Base-by-base conservation (phyloP, 2,329 filamentous ascomycete genomes). In the Bipolaris oryzae region DNA sequence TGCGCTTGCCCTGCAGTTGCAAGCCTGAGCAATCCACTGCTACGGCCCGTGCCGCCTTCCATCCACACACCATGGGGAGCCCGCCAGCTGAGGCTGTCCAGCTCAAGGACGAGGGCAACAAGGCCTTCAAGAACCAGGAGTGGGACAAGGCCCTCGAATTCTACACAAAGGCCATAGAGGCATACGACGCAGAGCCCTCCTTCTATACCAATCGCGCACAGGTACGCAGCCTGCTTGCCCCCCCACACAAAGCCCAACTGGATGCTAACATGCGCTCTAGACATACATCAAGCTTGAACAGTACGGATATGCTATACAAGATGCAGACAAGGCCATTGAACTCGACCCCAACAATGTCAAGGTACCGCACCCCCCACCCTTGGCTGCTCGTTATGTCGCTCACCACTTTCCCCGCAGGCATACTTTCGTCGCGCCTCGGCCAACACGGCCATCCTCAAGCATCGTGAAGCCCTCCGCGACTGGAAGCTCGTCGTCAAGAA, bases 171-270 rank as follows among this genome's bases (percentile, higher is more conserved):
- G 94, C 94, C 23, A 98, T 99, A 73, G 88, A 90, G 58, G 79
- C 91, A 66, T 88, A 96, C 78, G 86, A 89, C 73, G 83, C 89
- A 67, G 90, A 98, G 72, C 90, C 93, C 6, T 90, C 93, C 0
- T 98, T 93, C 80, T 98, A 87, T 80, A 92, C 91, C 69, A 99
- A 99, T 80, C 85, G 95, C 75, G 95, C 95, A 18, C 94, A 97
- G 85, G 94, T 96, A 77, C 62, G 84, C 79, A 53, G 59, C 48
- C 79, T 55, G 60, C 49, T 46, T 41, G 33, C 50, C 42, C 11
- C 20, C 16, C 46, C 47, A 51, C 55, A 25, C 35, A 28, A 54
- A 70, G 67, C 62, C 67, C 63, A 61, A 66, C 65, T 61, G 49
- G 37, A 7, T 54, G 49, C 67, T 74, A 25, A 74, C 58, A 41